Evolutionary conservation across 208 protist genomes (phyloP).

Genomic region (Wallacemonas sp.): DNA sequence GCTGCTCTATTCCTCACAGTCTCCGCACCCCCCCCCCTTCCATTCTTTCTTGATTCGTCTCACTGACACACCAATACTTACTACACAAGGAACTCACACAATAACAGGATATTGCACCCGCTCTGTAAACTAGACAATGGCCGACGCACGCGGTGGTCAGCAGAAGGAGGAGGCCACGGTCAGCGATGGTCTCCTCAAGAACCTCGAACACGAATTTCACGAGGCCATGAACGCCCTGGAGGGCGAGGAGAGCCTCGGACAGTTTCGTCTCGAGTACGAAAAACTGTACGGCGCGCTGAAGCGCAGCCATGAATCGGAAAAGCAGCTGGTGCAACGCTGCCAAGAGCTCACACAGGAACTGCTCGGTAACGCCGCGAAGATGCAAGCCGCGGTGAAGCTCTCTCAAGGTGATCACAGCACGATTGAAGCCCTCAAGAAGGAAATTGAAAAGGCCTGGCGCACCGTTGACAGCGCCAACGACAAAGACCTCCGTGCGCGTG

Average conservation of each 20-base stretch:
- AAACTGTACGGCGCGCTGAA: conserved; percentile 96
- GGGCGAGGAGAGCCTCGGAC: conserved; percentile 92
- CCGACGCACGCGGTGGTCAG: conserved; percentile 13
- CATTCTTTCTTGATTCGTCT: background rate
- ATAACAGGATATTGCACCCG: too few species aligned
- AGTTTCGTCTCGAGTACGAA: conserved; percentile 97
- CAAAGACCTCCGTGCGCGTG: conserved; percentile 95
- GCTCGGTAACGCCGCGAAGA: conserved; percentile 97
- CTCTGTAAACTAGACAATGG: too few species aligned
- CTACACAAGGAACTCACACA: too few species aligned
- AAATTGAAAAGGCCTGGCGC: conserved; percentile 98
- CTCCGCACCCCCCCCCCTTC: background rate
- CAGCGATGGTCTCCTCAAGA: conserved; percentile 73
- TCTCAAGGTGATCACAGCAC: conserved; percentile 97
- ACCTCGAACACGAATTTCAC: conserved; percentile 94
- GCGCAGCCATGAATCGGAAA: conserved; percentile 97
- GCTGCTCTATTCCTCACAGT: background rate
- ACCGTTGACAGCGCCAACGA: conserved; percentile 97
- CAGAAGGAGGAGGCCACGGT: conserved; percentile 60
- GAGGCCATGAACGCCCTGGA: conserved; percentile 93
- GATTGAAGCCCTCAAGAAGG: conserved; percentile 96
- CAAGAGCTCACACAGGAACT: conserved; percentile 97
- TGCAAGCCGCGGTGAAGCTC: conserved; percentile 96
- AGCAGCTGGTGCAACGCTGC: conserved; percentile 95
- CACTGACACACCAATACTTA: too few species aligned